These are phyloP conservation scores for Dimocarpus longan DNA, from an alignment of 345 rosid genomes.

Conservation along the genomic window DNA sequence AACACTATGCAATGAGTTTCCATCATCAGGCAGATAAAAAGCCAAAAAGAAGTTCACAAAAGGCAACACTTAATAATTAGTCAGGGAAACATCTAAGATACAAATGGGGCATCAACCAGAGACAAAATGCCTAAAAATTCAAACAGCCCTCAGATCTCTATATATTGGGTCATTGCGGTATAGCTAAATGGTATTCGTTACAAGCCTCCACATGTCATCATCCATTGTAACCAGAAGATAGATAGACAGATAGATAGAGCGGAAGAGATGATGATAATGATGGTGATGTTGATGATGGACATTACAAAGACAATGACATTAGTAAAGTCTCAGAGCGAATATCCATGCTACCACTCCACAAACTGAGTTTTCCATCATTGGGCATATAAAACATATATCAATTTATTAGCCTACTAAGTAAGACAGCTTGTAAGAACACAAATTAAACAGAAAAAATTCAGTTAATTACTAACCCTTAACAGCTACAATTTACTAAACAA, in stretches of 20 bases:
- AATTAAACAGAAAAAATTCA: too few species aligned
- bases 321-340: constrained; percentile 17
- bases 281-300: not conserved
- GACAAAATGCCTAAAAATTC: not conserved
- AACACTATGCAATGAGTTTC: not conserved
- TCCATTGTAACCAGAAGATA: constrained; percentile 1
- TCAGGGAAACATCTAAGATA: not conserved
- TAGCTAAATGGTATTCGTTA: constrained; percentile 5
- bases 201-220: constrained; percentile 14
- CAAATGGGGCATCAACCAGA: too few species aligned
- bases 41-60: not conserved
- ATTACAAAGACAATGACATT: not conserved
- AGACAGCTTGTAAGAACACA: too few species aligned
- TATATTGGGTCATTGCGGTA: constrained; percentile 19
- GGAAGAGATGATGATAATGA: constrained; percentile 14
- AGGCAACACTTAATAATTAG: not conserved
- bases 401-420: too few species aligned
- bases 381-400: constrained; percentile 4
- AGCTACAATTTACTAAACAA: not conserved
- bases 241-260: not conserved
- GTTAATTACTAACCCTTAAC: too few species aligned
- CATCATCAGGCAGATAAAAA: constrained; percentile 5
- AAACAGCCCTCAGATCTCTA: constrained; percentile 34
- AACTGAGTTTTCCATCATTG: constrained; percentile 25
- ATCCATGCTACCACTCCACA: constrained; percentile 14